phyloP scores from a whole-genome alignment of 2,329 filamentous ascomycete genomes.

The Penicillium sclerotigenum region DNA sequence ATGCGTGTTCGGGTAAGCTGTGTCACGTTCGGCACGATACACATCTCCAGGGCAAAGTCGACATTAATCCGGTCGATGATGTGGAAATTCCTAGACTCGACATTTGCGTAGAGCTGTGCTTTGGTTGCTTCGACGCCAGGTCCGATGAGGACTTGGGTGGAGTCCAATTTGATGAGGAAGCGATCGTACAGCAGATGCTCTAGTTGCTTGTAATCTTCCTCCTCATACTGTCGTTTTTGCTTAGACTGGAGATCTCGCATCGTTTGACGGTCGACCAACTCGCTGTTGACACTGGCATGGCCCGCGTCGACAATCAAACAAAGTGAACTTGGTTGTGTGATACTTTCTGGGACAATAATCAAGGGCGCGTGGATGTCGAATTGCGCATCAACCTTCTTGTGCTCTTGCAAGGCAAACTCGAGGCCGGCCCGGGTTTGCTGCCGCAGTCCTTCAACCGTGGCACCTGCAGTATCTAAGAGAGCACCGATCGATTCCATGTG shows the following conservation, averaged over 20 bases:
- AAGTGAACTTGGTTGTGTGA: constrained; percentile 73
- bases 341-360: constrained; percentile 93
- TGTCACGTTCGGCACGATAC: constrained; percentile 92
- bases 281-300: constrained; percentile 90
- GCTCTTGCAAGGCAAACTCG: constrained; percentile 93
- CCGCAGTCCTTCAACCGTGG: constrained; percentile 88
- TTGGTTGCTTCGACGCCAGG: constrained; percentile 90
- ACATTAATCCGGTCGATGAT: constrained; percentile 97
- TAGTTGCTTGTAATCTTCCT: constrained; percentile 81
- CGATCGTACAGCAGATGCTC: constrained; percentile 97
- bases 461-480: constrained; percentile 90
- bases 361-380: constrained; percentile 92
- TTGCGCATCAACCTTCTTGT: constrained; percentile 96
- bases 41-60: constrained; percentile 92
- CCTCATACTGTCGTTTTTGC: constrained; percentile 79
- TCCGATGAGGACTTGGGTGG: constrained; percentile 92
- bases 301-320: constrained; percentile 95
- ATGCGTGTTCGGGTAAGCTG: constrained; percentile 90
- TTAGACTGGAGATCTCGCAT: constrained; percentile 88
- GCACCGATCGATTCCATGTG: constrained; percentile 99
- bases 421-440: constrained; percentile 94
- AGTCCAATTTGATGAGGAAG: constrained; percentile 87
- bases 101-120: constrained; percentile 67
- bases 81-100: constrained; percentile 70
- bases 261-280: constrained; percentile 88